Evolutionary conservation across 495 filamentous ascomycete species (phyloP).

Genomic region (Daldinia decipiens): DNA sequence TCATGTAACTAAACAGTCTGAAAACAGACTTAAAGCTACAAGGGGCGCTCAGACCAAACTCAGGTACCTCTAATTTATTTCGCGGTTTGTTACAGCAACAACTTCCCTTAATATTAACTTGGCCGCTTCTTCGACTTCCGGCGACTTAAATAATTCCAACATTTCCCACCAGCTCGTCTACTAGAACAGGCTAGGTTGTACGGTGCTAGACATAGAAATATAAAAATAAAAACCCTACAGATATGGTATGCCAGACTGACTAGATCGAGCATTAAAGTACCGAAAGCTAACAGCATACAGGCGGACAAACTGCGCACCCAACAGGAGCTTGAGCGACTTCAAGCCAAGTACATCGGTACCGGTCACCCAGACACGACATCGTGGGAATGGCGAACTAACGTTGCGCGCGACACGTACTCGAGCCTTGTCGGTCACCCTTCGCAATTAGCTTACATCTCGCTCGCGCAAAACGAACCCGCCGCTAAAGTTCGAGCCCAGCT

Average conservation of each 20-base stretch:
- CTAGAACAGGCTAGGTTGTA: background rate
- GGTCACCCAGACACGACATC: constrained; percentile 98
- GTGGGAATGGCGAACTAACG: constrained; percentile 94
- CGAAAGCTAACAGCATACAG: constrained; percentile 50
- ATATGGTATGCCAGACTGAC: constrained; percentile 34
- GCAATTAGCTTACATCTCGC: constrained; percentile 85
- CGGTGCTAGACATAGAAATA: background rate
- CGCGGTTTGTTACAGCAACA: background rate
- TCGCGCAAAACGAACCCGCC: constrained; percentile 85
- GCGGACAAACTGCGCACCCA: constrained; percentile 98
- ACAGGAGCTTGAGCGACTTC: constrained; percentile 95
- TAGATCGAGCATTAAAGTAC: background rate
- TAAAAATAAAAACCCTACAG: background rate
- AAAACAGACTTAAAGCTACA: background rate
- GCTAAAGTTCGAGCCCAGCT: constrained; percentile 81
- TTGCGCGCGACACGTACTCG: constrained; percentile 83
- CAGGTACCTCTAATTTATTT: background rate
- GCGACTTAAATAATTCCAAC: background rate
- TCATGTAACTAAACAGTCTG: background rate
- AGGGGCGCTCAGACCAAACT: background rate
- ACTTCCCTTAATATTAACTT: background rate
- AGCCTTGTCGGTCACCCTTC: constrained; percentile 91
- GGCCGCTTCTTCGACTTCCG: background rate
- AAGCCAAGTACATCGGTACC: constrained; percentile 93
- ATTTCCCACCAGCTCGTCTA: background rate